Conservation (phyloP, 1,284 basidiomycete species). For the Ustilago tritici region DNA sequence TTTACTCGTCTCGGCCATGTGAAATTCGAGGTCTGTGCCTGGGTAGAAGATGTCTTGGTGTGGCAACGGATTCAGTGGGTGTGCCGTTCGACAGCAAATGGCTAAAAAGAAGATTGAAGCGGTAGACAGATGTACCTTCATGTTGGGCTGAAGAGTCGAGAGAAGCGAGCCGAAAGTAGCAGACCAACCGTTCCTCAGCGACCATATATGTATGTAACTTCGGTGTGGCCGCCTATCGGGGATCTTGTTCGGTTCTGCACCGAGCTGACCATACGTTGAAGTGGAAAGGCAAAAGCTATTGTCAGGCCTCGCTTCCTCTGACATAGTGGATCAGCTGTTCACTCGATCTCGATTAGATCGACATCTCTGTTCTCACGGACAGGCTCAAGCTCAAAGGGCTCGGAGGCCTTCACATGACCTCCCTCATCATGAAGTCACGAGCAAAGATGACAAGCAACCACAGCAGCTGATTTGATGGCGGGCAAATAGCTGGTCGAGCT, state of each 20-base stretch:
- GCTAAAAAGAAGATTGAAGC: not conserved
- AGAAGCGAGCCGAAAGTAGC: too few relatives aligned
- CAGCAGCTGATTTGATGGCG: too few relatives aligned
- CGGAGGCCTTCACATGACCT: not conserved
- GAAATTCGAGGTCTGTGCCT: constrained; percentile 1
- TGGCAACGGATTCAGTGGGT: not conserved
- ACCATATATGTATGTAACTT: too few relatives aligned
- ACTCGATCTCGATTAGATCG: not conserved
- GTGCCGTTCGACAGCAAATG: not conserved
- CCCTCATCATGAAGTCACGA: not conserved
- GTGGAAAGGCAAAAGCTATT: too few relatives aligned
- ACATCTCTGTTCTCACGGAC: not conserved
- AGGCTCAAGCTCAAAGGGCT: not conserved
- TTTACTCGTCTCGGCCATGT: constrained; percentile 1
- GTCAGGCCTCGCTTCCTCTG: too few relatives aligned
- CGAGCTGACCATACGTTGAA: too few relatives aligned
- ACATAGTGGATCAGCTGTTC: not conserved
- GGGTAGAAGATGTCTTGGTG: not conserved
- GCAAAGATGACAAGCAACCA: not conserved
- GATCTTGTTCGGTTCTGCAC: too few relatives aligned
- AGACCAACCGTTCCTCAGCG: too few relatives aligned
- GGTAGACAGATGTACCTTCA: not conserved
- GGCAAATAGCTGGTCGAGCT: not conserved
- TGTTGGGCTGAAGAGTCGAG: not conserved
- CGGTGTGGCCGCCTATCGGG: too few relatives aligned